These are phyloP conservation scores for Diaporthe velutina DNA, from an alignment of 2,329 filamentous ascomycete genomes.

Conservation along the genomic window DNA sequence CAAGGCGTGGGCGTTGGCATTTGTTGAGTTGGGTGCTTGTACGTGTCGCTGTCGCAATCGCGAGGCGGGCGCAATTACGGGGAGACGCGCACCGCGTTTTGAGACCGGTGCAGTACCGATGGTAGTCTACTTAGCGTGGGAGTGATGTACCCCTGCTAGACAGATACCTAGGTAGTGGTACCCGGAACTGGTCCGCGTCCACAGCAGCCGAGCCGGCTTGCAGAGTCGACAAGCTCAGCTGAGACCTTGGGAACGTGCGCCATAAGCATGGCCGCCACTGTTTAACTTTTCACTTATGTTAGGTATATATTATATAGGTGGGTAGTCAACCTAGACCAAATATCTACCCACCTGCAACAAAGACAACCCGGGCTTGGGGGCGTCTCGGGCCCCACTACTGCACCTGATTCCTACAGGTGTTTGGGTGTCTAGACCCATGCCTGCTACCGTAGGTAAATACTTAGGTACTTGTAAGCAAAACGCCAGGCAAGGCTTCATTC, in stretches of 20 bases:
- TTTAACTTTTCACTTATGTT: too few species aligned
- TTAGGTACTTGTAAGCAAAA: neutral
- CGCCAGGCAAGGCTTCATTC: neutral
- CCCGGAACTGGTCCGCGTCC: neutral
- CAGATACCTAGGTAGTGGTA: neutral
- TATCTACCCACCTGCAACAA: too few species aligned
- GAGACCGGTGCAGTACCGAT: neutral
- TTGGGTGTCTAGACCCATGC: neutral
- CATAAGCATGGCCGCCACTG: too few species aligned
- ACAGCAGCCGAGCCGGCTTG: neutral
- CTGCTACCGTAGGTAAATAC: too few species aligned
- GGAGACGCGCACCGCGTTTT: conserved; percentile 31
- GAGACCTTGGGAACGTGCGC: too few species aligned
- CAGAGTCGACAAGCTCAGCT: neutral
- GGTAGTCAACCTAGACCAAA: too few species aligned
- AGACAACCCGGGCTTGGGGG: too few species aligned
- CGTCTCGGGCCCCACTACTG: neutral
- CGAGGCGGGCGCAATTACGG: neutral
- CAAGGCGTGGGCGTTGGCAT: neutral
- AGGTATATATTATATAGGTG: too few species aligned
- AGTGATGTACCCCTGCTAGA: neutral
- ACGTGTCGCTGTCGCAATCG: conserved; percentile 5
- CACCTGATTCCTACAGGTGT: neutral
- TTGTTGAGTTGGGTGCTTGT: neutral
- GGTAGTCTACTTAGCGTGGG: neutral